Percentiles rank a stretch among this genome's conserved stretches.
phyloP scores from a whole-genome alignment of 805 yeast species.

The Candida sanyiensis region DNA sequence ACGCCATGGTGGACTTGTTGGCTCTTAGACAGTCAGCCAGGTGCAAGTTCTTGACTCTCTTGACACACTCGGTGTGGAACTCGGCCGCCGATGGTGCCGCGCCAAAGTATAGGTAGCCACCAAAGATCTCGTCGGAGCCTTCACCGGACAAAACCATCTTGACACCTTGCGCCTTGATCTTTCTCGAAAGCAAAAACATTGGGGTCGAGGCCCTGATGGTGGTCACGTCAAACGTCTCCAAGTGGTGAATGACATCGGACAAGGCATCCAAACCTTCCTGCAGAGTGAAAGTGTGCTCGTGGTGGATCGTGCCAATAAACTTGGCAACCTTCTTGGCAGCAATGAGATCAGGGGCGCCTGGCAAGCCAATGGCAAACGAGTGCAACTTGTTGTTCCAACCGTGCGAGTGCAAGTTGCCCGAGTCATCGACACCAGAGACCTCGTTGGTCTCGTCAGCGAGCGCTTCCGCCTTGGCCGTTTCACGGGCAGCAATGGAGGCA shows the following conservation, averaged over 20 bases:
- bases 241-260: slow-evolving; percentile 88
- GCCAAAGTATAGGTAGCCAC: slow-evolving; percentile 97
- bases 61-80: slow-evolving; percentile 93
- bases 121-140: slow-evolving; percentile 98
- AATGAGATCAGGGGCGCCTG: slow-evolving; percentile 94
- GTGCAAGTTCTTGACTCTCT: slow-evolving; percentile 96
- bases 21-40: slow-evolving; percentile 97
- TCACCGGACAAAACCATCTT: slow-evolving; percentile 99
- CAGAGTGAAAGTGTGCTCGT: slow-evolving; percentile 94
- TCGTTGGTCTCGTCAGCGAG: slow-evolving; percentile 33
- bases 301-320: slow-evolving; percentile 93
- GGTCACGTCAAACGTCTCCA: slow-evolving; percentile 97
- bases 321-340: slow-evolving; percentile 98
- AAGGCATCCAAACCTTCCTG: slow-evolving; percentile 96
- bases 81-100: slow-evolving; percentile 90
- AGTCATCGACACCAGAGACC: slow-evolving; percentile 87
- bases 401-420: slow-evolving; percentile 74
- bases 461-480: slow-evolving; percentile 68
- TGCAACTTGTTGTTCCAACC: slow-evolving; percentile 81
- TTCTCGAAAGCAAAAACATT: slow-evolving; percentile 92
- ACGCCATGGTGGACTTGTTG: slow-evolving; percentile 98
- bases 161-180: slow-evolving; percentile 98
- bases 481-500: slow-evolving; percentile 96
- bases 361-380: slow-evolving; percentile 95
- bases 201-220: slow-evolving; percentile 99